Evolutionary conservation across 208 protist genomes (phyloP).

Genomic region (Trypanosoma cruzi): DNA sequence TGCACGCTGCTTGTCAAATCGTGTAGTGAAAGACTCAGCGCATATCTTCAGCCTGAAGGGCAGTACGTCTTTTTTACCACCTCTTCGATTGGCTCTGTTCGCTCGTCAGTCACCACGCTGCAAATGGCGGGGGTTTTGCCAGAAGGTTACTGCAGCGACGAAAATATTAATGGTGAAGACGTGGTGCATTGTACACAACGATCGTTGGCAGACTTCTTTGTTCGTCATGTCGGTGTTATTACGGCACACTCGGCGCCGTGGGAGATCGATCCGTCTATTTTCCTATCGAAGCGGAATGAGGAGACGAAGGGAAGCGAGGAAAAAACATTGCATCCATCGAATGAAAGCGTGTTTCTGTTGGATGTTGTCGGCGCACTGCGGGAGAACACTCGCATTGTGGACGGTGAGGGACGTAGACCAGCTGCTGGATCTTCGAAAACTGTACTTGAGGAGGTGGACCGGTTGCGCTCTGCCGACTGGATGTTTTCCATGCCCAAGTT

Average conservation of each 20-base stretch:
- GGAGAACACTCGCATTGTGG: conserved; percentile 29
- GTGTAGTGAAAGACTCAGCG: conserved; percentile 33
- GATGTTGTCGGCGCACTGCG: conserved; percentile 28
- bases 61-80: conserved; percentile 54
- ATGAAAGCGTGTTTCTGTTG: conserved; percentile 14
- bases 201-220: conserved; percentile 44
- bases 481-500: conserved; percentile 73
- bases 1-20: conserved; percentile 81
- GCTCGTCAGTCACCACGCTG: conserved; percentile 77
- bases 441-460: conserved; percentile 42
- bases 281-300: not conserved
- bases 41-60: conserved; percentile 60
- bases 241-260: conserved; percentile 36
- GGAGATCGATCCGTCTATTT: conserved; percentile 23
- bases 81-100: conserved; percentile 58
- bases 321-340: not conserved
- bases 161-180: not conserved
- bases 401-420: conserved; percentile 42
- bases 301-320: not conserved
- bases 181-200: conserved; percentile 28
- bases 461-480: conserved; percentile 43
- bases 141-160: not conserved
- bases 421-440: conserved; percentile 33
- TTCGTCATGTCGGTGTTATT: conserved; percentile 33
- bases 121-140: conserved; percentile 21